Evolutionary conservation across 2,329 filamentous ascomycete genomes (phyloP).

Genomic region (Davidsoniella australis): DNA sequence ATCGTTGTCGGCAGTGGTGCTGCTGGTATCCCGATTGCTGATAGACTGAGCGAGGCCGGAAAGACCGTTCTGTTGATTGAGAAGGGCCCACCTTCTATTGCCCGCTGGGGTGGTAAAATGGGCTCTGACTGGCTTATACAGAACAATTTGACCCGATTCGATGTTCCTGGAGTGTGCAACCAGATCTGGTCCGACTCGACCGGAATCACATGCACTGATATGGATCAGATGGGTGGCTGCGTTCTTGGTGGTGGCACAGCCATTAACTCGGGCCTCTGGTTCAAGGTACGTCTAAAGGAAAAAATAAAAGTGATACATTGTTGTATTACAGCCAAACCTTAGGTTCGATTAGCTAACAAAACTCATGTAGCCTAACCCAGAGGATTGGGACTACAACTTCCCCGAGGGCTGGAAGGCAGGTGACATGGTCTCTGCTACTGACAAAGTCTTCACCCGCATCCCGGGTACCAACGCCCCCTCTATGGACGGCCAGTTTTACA

Average conservation of each 20-base stretch:
- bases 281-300: conserved; percentile 23
- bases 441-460: conserved; percentile 50
- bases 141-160: conserved; percentile 50
- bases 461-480: conserved; percentile 52
- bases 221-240: conserved; percentile 57
- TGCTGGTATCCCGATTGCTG: conserved; percentile 41
- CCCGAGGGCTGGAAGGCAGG: conserved; percentile 51
- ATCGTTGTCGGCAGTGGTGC: conserved; percentile 47
- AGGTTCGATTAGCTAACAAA: background rate
- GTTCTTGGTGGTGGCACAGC: conserved; percentile 51
- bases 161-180: conserved; percentile 55
- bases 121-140: conserved; percentile 43
- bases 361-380: conserved; percentile 29
- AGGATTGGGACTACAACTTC: conserved; percentile 58
- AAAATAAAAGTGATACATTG: background rate
- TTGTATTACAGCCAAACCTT: background rate
- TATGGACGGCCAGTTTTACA: conserved; percentile 46
- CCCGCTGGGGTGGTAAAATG: conserved; percentile 45
- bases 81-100: conserved; percentile 43
- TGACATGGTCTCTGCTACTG: conserved; percentile 42
- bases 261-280: conserved; percentile 53
- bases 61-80: conserved; percentile 48
- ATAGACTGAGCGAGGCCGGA: conserved; percentile 39
- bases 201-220: conserved; percentile 50
- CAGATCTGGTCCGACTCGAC: conserved; percentile 48